Conservation (phyloP, 352 stramenopile species). For the Peronospora farinosa region DNA sequence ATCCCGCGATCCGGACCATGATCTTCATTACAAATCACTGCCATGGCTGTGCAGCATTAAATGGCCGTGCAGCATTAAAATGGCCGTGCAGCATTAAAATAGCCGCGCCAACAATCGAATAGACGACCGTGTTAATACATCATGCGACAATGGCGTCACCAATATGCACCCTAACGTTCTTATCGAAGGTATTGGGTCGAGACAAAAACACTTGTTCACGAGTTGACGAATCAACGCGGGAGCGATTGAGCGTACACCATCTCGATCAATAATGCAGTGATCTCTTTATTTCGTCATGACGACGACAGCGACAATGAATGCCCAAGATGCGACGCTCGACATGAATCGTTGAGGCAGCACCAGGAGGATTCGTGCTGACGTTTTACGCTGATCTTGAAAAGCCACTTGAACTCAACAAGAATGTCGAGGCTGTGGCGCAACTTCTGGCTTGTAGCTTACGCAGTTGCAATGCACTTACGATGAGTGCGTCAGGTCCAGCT, state of each 20-base stretch:
- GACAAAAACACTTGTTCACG: not conserved
- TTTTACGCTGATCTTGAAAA: conserved; percentile 3
- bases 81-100: conserved; percentile 13
- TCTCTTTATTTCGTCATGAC: conserved; percentile 4
- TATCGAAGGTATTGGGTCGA: conserved; percentile 20
- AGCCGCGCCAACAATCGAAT: conserved; percentile 5
- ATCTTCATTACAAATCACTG: too few species aligned
- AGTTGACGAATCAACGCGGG: conserved; percentile 10
- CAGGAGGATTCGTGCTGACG: conserved; percentile 12
- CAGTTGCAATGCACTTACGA: conserved; percentile 58
- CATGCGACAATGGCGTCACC: conserved; percentile 10
- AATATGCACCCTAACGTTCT: conserved; percentile 18
- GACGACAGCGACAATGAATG: conserved; percentile 12
- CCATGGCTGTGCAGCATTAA: too few species aligned
- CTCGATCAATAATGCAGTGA: not conserved
- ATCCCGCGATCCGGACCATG: too few species aligned
- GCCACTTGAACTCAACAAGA: conserved; percentile 8
- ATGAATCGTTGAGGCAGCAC: conserved; percentile 11
- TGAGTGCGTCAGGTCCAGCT: conserved; percentile 68
- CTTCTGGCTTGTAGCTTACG: conserved; percentile 35
- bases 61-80: conserved; percentile 1
- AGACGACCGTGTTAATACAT: not conserved
- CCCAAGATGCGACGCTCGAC: conserved; percentile 10
- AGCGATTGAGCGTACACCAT: conserved; percentile 12
- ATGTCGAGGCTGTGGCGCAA: conserved; percentile 9